phyloP scores from a whole-genome alignment of 495 filamentous ascomycete genomes.

The Cercophora scortea region DNA sequence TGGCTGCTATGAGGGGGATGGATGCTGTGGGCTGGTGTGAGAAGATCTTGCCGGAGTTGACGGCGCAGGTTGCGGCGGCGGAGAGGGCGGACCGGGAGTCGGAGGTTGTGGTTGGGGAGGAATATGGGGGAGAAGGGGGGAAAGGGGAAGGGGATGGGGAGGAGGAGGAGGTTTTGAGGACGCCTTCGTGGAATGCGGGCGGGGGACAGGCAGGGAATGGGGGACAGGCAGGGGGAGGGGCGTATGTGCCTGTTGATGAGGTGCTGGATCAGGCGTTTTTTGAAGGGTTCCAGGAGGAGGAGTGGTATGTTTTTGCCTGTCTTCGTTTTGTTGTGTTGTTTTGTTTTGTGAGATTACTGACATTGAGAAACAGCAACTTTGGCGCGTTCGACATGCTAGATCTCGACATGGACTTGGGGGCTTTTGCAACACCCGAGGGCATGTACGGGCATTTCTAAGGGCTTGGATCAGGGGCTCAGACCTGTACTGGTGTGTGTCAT shows the following conservation, averaged over 20 bases:
- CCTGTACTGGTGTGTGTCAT: too few species aligned
- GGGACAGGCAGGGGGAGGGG: not conserved
- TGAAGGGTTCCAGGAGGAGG: not conserved
- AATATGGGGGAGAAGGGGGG: not conserved
- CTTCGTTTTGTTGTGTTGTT: not conserved
- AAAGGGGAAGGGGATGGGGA: not conserved
- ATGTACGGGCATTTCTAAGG: slow-evolving; percentile 1
- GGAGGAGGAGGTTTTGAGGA: not conserved
- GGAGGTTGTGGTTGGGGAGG: not conserved
- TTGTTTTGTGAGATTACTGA: not conserved
- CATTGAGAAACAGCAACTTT: slow-evolving; percentile 4
- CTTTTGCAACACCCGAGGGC: not conserved
- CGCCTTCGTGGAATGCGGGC: not conserved
- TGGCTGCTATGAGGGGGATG: slow-evolving; percentile 2
- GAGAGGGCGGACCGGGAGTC: too few species aligned
- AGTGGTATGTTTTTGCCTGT: not conserved
- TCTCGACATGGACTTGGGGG: slow-evolving; percentile 1
- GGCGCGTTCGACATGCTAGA: slow-evolving; percentile 4
- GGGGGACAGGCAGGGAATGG: not conserved
- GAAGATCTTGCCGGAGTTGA: slow-evolving; percentile 4
- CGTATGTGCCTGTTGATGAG: not conserved
- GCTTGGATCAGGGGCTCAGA: too few species aligned
- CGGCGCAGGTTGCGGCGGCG: slow-evolving; percentile 3
- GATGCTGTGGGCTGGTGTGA: slow-evolving; percentile 2
- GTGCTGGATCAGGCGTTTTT: not conserved